Base-by-base conservation (phyloP, 1,284 basidiomycete species). In the Cystobasidiaceae sp. region DNA sequence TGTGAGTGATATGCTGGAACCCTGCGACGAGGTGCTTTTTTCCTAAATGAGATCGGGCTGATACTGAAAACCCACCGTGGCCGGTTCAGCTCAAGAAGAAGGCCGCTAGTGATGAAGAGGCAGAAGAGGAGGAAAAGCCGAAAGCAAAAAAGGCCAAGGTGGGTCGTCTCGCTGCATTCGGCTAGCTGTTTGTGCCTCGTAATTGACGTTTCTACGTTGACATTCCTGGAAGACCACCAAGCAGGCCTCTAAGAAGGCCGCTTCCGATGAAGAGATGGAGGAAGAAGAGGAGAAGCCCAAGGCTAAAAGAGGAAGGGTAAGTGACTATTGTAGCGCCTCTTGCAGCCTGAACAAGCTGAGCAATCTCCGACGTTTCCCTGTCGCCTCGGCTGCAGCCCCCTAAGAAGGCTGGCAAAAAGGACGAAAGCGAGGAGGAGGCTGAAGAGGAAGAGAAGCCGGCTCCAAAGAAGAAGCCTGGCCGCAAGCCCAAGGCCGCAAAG, bases 121-220 rank as follows among this genome's bases (percentile, higher is more conserved):
- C 43, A 13, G 66, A 54, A 13, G 54, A 58, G 32, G 33, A 44
- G 19, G 67, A 69, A 6, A 68, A 68, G 59, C 69, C 69, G 33
- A 69, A 69, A 45, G 52, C 11, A 41, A 61, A 27, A 55, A 67
- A 43, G 33, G n/a, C n/a, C n/a, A n/a, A n/a, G n/a, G n/a, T n/a
- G n/a, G n/a, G n/a, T n/a, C n/a, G n/a, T 19, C 15, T 41, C 15
- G 39, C 39, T 41, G 39, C 15, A 2, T 15, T 44, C 27, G 25
- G 33, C 34, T n/a, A n/a, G n/a, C n/a, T n/a, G n/a, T n/a, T n/a
- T n/a, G n/a, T n/a, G n/a, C n/a, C n/a, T n/a, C n/a, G n/a, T n/a
- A n/a, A n/a, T n/a, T n/a, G n/a, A n/a, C n/a, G n/a, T n/a, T n/a
- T 15, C 11, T 44, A 4, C 41, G 21, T 48, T 58, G 55, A n/a